phyloP scores from a whole-genome alignment of 352 stramenopile species.

The Pythium myriotylum region DNA sequence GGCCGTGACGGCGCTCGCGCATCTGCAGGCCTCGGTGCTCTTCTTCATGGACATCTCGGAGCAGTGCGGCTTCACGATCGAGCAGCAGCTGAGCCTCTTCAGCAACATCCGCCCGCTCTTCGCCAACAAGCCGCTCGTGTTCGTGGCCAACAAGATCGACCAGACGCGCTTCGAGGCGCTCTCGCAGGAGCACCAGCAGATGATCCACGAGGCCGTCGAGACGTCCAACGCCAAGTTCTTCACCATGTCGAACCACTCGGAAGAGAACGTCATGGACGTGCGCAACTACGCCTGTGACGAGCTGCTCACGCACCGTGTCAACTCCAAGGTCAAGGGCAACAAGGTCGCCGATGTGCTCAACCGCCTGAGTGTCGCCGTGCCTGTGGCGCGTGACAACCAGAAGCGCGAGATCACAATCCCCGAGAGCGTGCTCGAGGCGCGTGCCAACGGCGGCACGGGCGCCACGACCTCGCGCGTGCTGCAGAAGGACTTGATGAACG shows the following conservation, averaged over 20 bases:
- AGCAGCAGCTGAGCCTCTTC: constrained; percentile 98
- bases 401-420: constrained; percentile 93
- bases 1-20: constrained; percentile 98
- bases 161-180: constrained; percentile 94
- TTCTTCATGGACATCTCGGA: constrained; percentile 99
- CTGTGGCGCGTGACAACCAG: constrained; percentile 92
- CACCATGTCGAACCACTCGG: constrained; percentile 97
- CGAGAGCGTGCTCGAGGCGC: constrained; percentile 87
- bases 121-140: constrained; percentile 98
- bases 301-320: constrained; percentile 93
- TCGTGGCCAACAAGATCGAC: constrained; percentile 99
- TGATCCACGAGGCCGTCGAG: constrained; percentile 78
- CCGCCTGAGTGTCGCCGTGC: constrained; percentile 95
- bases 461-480: constrained; percentile 45
- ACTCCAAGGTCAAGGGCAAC: constrained; percentile 94
- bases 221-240: constrained; percentile 93
- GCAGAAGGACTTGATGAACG: constrained; percentile 90
- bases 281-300: constrained; percentile 96
- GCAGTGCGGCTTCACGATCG: constrained; percentile 99
- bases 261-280: constrained; percentile 96
- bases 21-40: constrained; percentile 98
- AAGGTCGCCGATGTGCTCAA: constrained; percentile 97
- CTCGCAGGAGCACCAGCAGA: constrained; percentile 64
- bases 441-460: constrained; percentile 50
- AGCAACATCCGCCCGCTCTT: constrained; percentile 98